Percentiles rank a stretch among this genome's conserved stretches.
Evolutionary conservation across 805 yeast genomes (phyloP).

Genomic region (Tetrapisispora pingtungensis): DNA sequence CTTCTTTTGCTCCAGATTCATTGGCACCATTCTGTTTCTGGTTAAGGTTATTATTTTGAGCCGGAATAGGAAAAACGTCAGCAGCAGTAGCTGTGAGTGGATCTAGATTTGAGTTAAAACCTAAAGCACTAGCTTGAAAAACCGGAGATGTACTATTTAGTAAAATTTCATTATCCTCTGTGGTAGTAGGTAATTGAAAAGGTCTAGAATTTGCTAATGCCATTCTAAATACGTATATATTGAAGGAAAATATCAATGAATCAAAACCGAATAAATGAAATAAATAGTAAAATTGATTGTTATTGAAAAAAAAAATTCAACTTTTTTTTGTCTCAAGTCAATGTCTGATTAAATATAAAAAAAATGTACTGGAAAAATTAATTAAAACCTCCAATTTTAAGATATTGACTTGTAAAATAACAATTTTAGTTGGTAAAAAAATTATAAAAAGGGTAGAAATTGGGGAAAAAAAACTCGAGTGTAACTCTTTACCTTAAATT

Average conservation of each 20-base stretch:
- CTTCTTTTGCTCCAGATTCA: background rate
- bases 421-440: background rate
- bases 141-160: conserved; percentile 28
- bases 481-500: background rate
- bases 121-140: conserved; percentile 24
- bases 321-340: background rate
- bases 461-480: background rate
- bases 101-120: conserved; percentile 7
- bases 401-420: background rate
- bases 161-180: conserved; percentile 27
- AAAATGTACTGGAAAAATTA: conserved; percentile 4
- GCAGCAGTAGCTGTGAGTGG: conserved; percentile 2
- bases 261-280: background rate
- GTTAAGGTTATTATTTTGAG: background rate
- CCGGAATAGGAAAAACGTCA: conserved; percentile 1
- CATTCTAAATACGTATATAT: too few species aligned
- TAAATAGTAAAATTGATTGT: background rate
- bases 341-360: background rate
- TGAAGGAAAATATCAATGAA: background rate
- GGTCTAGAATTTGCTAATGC: conserved; percentile 64
- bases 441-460: background rate
- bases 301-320: background rate
- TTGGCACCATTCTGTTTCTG: background rate
- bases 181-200: conserved; percentile 37
- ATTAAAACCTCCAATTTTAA: conserved; percentile 5